A percentile compares a stretch with the other conserved stretches of the same genome.
Conservation (phyloP, 495 filamentous ascomycete species). For the Podospora fimiseda region DNA sequence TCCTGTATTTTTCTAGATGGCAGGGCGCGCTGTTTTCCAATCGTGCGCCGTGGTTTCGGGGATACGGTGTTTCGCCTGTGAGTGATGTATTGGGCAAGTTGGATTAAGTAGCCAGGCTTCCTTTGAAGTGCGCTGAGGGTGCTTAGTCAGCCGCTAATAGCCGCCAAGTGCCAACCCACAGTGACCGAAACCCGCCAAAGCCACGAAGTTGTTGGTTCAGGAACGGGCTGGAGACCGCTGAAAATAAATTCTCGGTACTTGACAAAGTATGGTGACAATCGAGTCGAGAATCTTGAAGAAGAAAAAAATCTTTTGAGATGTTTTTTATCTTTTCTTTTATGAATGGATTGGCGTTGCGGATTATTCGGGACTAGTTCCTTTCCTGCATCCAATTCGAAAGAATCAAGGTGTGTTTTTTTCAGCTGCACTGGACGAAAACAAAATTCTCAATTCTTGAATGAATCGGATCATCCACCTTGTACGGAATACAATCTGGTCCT, state of each 20-base stretch:
- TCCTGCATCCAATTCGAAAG: too few species aligned
- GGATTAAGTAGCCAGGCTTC: constrained; percentile 8
- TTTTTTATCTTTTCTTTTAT: too few species aligned
- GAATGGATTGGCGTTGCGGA: too few species aligned
- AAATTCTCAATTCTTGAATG: too few species aligned
- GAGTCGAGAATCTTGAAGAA: background rate
- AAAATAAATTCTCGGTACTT: background rate
- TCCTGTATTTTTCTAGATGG: constrained; percentile 23
- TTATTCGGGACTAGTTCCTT: too few species aligned
- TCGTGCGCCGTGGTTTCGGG: constrained; percentile 23
- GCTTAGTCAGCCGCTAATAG: constrained; percentile 24
- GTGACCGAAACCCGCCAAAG: background rate
- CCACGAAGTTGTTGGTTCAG: background rate
- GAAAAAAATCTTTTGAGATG: too few species aligned
- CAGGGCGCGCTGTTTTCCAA: constrained; percentile 16
- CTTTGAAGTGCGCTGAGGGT: constrained; percentile 18
- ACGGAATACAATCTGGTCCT: too few species aligned
- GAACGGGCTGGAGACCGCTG: background rate
- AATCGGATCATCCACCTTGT: too few species aligned
- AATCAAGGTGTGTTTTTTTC: too few species aligned
- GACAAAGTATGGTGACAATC: too few species aligned
- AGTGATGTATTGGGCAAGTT: constrained; percentile 32
- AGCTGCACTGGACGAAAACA: too few species aligned
- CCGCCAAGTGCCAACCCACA: background rate
- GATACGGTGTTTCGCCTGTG: constrained; percentile 19